Evolutionary conservation across 306 rosid genomes (phyloP), one percentile per base, ranked within the genome.

Genomic region (Casuarina cunninghamiana): DNA sequence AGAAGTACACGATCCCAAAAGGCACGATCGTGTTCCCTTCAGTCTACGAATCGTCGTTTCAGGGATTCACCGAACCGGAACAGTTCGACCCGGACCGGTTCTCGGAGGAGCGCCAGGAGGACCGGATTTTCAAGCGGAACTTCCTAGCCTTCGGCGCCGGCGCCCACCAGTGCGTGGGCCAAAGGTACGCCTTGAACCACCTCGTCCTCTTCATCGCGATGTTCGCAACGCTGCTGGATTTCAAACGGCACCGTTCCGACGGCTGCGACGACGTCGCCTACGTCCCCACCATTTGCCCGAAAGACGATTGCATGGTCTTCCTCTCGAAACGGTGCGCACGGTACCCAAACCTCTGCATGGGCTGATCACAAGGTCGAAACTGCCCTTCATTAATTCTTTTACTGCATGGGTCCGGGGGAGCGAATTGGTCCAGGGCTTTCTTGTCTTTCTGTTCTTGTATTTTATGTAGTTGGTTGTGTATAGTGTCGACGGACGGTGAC

Each of bases 91-190:
- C 98, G 53, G 93, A 86, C 13, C 89, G 97, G 74, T 95, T 92
- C 57, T 90, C 91, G 12, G 93, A 87, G 1, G 90, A 81, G 67
- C 75, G 97, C 10, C 95, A 82, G 11, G 97, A 95, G 73, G 97
- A 95, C 76, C 91, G 87, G 58, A 43, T 83, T 42, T 89, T 71
- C 85, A 89, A 87, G 45, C 80, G 90, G 69, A 95, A 91, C 57
- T 95, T 83, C 82, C 71, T 95, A 61, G 96, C 96, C 0, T 95
- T 95, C 39, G 98, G 97, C 0, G 98, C 97, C 0, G 98, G 97
- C 85, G 77, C 97, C 81, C 98, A 95, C 88, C 97, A 88, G 76
- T 95, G 98, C 10, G 88, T 92, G 37, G 98, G 98, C 1, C 97
- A 92, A 86, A 85, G 97, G 35, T 95, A 95, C 45, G 98, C 98